phyloP scores from a whole-genome alignment of 2,329 filamentous ascomycete species.

The Colletotrichum aenigma region DNA sequence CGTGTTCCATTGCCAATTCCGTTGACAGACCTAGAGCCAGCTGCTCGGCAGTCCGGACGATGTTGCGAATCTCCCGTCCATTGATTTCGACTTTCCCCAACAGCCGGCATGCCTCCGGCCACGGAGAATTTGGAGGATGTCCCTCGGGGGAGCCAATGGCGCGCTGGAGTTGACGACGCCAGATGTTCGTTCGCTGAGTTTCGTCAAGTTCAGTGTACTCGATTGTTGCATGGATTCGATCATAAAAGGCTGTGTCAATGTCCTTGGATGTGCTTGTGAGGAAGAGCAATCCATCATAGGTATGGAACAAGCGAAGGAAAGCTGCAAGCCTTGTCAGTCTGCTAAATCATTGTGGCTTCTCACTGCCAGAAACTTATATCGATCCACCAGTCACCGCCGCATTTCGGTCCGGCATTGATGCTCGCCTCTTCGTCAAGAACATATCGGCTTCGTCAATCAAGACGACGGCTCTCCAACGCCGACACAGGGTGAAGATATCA shows the following conservation, averaged over 20 bases:
- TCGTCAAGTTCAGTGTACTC: neutral
- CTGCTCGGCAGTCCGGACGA: neutral
- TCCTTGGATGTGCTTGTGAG: neutral
- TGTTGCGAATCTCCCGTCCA: neutral
- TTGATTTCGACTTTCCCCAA: neutral
- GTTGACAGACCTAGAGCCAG: neutral
- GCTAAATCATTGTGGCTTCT: fast-evolving
- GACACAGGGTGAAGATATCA: fast-evolving
- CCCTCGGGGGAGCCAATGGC: fast-evolving
- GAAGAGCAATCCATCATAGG: neutral
- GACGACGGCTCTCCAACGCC: neutral
- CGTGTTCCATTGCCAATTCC: neutral
- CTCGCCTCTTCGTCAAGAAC: neutral
- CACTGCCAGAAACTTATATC: fast-evolving
- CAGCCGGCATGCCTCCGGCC: neutral
- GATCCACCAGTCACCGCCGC: fast-evolving
- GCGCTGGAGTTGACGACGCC: neutral
- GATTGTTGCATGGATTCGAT: neutral
- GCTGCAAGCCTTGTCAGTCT: neutral
- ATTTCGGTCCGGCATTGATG: fast-evolving
- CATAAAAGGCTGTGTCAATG: neutral
- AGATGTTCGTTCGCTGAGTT: neutral
- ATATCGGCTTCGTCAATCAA: neutral
- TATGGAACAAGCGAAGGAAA: fast-evolving
- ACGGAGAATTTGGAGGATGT: fast-evolving